These are phyloP conservation scores for Gnomoniopsis smithogilvyi DNA, from an alignment of 2,329 filamentous ascomycete genomes.

Conservation along the genomic window DNA sequence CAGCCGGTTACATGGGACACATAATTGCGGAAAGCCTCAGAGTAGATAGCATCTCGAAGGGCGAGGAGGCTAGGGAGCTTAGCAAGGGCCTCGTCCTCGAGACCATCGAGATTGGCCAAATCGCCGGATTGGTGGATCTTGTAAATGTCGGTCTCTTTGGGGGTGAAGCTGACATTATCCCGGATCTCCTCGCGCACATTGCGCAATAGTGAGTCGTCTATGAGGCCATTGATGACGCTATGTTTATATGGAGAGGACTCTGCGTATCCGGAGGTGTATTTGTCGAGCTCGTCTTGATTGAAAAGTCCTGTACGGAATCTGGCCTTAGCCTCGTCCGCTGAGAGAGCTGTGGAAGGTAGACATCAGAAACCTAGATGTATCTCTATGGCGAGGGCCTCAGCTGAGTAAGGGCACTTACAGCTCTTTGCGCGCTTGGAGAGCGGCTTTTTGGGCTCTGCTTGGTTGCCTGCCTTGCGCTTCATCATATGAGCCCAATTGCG, in stretches of 20 bases:
- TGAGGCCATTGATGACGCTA: slow-evolving; percentile 78
- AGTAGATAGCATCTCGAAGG: slow-evolving; percentile 94
- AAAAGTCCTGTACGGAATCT: slow-evolving; percentile 68
- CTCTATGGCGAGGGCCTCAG: slow-evolving; percentile 5
- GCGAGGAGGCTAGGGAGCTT: slow-evolving; percentile 86
- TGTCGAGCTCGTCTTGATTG: slow-evolving; percentile 51
- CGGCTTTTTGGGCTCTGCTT: slow-evolving; percentile 39
- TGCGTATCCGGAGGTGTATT: slow-evolving; percentile 62
- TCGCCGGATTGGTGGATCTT: slow-evolving; percentile 99
- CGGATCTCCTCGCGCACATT: slow-evolving; percentile 85
- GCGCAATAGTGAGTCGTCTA: slow-evolving; percentile 79
- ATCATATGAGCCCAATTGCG: slow-evolving; percentile 35
- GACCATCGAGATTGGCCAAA: slow-evolving; percentile 90
- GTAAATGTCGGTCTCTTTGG: slow-evolving; percentile 99
- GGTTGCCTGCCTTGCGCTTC: slow-evolving; percentile 59
- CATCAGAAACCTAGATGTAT: slow-evolving; percentile 1
- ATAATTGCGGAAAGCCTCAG: slow-evolving; percentile 82
- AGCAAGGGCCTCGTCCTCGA: slow-evolving; percentile 80
- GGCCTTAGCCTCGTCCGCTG: slow-evolving; percentile 46
- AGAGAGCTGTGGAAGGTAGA: slow-evolving; percentile 36
- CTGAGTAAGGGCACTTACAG: slow-evolving; percentile 30
- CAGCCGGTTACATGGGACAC: slow-evolving; percentile 82
- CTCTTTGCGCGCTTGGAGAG: slow-evolving; percentile 53
- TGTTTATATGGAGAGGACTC: slow-evolving; percentile 78
- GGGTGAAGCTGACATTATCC: slow-evolving; percentile 89